These are phyloP conservation scores for Baeospora myosura DNA, from an alignment of 1,284 basidiomycete species.

Conservation along the genomic window DNA sequence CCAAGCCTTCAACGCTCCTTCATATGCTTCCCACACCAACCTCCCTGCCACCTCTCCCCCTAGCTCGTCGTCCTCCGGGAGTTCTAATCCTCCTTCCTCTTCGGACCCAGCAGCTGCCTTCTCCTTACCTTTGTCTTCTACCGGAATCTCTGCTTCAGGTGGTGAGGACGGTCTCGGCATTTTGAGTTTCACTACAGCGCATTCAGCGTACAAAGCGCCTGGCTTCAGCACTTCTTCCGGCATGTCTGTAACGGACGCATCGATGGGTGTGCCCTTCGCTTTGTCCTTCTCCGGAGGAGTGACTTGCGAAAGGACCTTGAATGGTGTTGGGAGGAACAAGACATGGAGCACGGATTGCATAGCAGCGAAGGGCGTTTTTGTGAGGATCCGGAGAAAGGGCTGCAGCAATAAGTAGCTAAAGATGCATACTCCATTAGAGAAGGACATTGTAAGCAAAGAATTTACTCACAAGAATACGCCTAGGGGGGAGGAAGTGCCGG, in stretches of 20 bases:
- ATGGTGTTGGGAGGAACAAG: constrained; percentile 69
- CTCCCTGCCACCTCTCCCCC: constrained; percentile 62
- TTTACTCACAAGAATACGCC: constrained; percentile 39
- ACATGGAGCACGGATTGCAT: constrained; percentile 62
- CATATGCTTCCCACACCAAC: constrained; percentile 68
- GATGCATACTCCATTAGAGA: constrained; percentile 8
- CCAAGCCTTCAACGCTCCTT: constrained; percentile 56
- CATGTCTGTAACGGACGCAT: constrained; percentile 16
- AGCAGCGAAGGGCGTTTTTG: constrained; percentile 52
- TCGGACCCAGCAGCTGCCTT: constrained; percentile 15
- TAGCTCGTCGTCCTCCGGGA: constrained; percentile 52
- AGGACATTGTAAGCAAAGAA: constrained; percentile 7
- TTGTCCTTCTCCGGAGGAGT: constrained; percentile 14
- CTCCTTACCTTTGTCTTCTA: constrained; percentile 6
- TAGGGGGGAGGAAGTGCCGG: constrained; percentile 25
- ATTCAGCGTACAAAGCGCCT: constrained; percentile 69
- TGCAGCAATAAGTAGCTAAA: constrained; percentile 52
- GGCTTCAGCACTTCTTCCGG: constrained; percentile 61
- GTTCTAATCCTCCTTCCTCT: constrained; percentile 24
- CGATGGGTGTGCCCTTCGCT: constrained; percentile 10
- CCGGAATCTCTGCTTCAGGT: background rate
- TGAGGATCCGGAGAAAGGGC: constrained; percentile 51
- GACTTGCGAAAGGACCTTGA: constrained; percentile 41
- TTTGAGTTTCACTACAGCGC: constrained; percentile 47
- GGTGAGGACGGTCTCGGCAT: constrained; percentile 25